Conservation (phyloP, 257 asterid species). For the Nicotiana undulata region DNA sequence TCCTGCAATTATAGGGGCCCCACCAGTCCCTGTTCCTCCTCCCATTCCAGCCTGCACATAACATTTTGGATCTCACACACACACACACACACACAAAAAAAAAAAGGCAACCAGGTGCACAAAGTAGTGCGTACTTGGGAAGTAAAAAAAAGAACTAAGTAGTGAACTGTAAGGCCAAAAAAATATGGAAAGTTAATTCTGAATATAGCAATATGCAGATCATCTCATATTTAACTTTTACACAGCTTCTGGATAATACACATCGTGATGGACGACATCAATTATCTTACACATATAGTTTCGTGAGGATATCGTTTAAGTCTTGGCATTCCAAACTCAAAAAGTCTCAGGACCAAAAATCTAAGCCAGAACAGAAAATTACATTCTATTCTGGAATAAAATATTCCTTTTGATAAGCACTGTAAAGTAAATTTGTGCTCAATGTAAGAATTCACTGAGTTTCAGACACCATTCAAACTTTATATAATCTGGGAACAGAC, state of each 20-base stretch:
- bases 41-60: slow-evolving; percentile 94
- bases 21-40: slow-evolving; percentile 99
- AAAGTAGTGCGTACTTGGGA: background rate
- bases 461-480: background rate
- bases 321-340: background rate
- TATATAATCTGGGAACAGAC: background rate
- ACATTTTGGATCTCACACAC: background rate
- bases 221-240: background rate
- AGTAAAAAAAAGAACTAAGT: background rate
- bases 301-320: background rate
- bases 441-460: background rate
- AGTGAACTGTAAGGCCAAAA: background rate
- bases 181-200: background rate
- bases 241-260: background rate
- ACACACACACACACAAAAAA: too few species aligned
- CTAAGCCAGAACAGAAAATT: background rate
- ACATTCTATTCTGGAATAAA: background rate
- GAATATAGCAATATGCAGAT: background rate
- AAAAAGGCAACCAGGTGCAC: too few species aligned
- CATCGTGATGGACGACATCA: background rate
- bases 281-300: background rate
- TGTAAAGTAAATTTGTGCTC: background rate
- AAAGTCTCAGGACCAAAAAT: background rate
- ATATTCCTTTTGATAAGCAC: background rate
- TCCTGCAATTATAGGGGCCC: slow-evolving; percentile 90